These are phyloP conservation scores for Hymenoscyphus scutula DNA, from an alignment of 2,329 filamentous ascomycete genomes.

Conservation along the genomic window DNA sequence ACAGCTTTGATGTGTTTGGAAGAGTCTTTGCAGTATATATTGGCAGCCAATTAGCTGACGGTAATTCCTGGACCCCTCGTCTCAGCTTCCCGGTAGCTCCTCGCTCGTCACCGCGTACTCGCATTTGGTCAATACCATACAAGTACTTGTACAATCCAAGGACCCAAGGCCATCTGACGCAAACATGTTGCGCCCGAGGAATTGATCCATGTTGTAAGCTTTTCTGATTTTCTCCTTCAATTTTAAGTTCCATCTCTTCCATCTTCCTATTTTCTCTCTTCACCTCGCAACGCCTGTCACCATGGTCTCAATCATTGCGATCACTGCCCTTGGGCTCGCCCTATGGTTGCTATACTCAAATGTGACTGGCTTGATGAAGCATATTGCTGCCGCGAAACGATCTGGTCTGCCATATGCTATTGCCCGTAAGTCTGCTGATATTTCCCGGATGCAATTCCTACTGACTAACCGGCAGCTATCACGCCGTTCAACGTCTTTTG, in stretches of 20 bases:
- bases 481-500: constrained; percentile 52
- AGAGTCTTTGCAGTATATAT: not conserved
- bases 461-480: constrained; percentile 40
- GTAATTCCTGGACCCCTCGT: not conserved
- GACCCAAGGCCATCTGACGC: not conserved
- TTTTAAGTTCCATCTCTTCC: not conserved
- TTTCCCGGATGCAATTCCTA: not conserved
- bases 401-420: constrained; percentile 53
- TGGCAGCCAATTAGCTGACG: not conserved
- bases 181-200: not conserved
- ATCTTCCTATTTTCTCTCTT: not conserved
- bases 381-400: constrained; percentile 50
- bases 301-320: constrained; percentile 28
- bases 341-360: constrained; percentile 28
- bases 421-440: constrained; percentile 45
- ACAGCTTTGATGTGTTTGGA: constrained; percentile 1
- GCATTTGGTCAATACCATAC: not conserved
- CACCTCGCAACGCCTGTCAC: not conserved
- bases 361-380: constrained; percentile 40
- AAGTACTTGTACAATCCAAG: no score
- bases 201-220: not conserved
- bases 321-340: constrained; percentile 22
- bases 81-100: constrained; percentile 1
- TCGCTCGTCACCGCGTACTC: not conserved
- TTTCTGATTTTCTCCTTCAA: not conserved